Conservation (phyloP, 371 early-diverging fungal genomes). For the Fennellomyces sp. region DNA sequence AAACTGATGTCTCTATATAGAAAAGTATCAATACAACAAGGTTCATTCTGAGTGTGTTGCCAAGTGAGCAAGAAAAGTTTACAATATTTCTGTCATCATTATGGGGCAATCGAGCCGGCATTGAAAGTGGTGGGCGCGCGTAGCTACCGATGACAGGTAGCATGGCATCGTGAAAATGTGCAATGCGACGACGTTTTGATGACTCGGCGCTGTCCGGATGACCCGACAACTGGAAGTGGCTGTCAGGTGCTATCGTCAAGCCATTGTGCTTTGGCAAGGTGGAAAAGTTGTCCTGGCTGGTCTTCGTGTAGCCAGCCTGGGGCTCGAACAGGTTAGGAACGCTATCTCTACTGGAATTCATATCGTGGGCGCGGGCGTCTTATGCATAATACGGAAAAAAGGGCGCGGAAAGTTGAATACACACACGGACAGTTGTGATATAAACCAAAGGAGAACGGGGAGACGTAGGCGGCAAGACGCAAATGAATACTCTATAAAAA, state of each 20-base stretch:
- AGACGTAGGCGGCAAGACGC: background rate
- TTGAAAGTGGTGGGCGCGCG: slow-evolving; percentile 5
- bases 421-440: background rate
- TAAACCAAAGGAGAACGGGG: background rate
- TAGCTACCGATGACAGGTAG: background rate
- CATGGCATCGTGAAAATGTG: background rate
- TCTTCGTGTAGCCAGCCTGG: no score
- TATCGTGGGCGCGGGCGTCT: background rate
- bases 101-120: slow-evolving; percentile 8
- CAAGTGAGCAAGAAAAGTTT: background rate
- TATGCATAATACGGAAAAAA: no score
- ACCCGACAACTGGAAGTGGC: background rate
- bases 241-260: background rate
- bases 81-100: background rate
- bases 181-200: slow-evolving; percentile 8
- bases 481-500: background rate
- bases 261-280: background rate
- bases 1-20: background rate
- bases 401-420: no score
- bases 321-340: no score
- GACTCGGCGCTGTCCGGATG: background rate
- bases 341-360: background rate
- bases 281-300: background rate
- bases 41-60: background rate
- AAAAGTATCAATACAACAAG: background rate